phyloP scores from a whole-genome alignment of 495 filamentous ascomycete species.

The Lentithecium fluviatile region DNA sequence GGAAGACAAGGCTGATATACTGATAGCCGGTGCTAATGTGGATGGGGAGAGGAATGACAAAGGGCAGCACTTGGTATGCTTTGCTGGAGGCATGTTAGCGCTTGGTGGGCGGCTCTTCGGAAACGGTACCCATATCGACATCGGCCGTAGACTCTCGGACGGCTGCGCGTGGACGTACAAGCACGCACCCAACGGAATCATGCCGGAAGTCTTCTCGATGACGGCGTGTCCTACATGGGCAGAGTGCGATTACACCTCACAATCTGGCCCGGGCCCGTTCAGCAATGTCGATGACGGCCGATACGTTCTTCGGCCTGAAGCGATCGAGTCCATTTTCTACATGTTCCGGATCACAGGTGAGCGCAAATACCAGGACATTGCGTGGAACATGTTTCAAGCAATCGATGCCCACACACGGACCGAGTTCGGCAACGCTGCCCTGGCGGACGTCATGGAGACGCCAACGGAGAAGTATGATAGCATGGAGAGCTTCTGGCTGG shows the following conservation, averaged over 20 bases:
- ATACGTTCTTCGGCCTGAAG: conserved; percentile 64
- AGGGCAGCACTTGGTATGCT: conserved; percentile 42
- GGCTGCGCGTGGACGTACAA: conserved; percentile 63
- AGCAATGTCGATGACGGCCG: conserved; percentile 29
- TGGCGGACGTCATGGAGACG: conserved; percentile 53
- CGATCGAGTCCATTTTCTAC: conserved; percentile 59
- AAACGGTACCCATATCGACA: conserved; percentile 48
- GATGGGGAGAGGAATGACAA: conserved; percentile 37
- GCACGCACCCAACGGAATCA: conserved; percentile 56
- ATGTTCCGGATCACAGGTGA: conserved; percentile 75
- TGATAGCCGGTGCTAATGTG: conserved; percentile 40
- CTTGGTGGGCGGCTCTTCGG: conserved; percentile 37
- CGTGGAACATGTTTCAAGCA: conserved; percentile 73
- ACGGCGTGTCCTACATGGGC: conserved; percentile 16
- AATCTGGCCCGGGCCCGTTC: conserved; percentile 42
- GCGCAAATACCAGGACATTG: conserved; percentile 59
- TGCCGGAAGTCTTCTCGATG: conserved; percentile 59
- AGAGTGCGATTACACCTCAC: conserved; percentile 3
- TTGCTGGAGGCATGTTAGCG: conserved; percentile 39
- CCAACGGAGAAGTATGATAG: conserved; percentile 29
- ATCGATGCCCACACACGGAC: conserved; percentile 62
- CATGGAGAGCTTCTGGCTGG: conserved; percentile 51
- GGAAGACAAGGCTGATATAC: conserved; percentile 43
- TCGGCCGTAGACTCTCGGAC: conserved; percentile 56
- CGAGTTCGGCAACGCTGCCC: conserved; percentile 57